phyloP scores from a whole-genome alignment of 768 basidiomycete genomes.

The Lactarius indigo region DNA sequence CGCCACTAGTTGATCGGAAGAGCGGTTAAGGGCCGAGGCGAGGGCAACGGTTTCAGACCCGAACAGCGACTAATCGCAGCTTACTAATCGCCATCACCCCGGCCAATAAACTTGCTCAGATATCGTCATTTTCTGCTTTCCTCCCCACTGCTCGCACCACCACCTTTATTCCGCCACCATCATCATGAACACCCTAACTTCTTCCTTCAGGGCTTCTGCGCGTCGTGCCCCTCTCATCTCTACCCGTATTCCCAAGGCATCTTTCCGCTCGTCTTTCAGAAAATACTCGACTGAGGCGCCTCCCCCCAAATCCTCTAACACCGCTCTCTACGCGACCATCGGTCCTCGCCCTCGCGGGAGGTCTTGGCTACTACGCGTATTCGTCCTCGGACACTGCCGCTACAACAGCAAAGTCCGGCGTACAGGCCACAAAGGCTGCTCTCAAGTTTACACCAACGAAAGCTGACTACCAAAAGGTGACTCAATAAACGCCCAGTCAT shows the following conservation, averaged over 20 bases:
- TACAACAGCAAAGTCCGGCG: conserved; percentile 56
- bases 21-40: too few species aligned
- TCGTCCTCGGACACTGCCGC: conserved; percentile 46
- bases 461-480: conserved; percentile 87
- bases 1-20: too few species aligned
- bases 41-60: too few species aligned
- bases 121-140: not conserved
- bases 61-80: too few species aligned
- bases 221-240: conserved; percentile 24
- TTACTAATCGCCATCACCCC: too few species aligned
- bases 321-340: conserved; percentile 54
- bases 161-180: not conserved
- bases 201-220: conserved; percentile 19
- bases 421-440: conserved; percentile 58
- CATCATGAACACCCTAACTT: conserved; percentile 16
- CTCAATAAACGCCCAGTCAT: conserved; percentile 4
- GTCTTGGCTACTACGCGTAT: conserved; percentile 61
- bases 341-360: conserved; percentile 58
- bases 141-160: not conserved
- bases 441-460: conserved; percentile 71
- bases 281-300: conserved; percentile 55
- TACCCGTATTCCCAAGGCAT: conserved; percentile 13
- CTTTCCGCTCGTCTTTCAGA: conserved; percentile 46
- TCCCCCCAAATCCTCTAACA: conserved; percentile 49
- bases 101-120: not conserved